Percentiles rank a stretch among this genome's conserved stretches.
Conservation (phyloP, 2,329 filamentous ascomycete genomes). For the Zymoseptoria pseudotritici region DNA sequence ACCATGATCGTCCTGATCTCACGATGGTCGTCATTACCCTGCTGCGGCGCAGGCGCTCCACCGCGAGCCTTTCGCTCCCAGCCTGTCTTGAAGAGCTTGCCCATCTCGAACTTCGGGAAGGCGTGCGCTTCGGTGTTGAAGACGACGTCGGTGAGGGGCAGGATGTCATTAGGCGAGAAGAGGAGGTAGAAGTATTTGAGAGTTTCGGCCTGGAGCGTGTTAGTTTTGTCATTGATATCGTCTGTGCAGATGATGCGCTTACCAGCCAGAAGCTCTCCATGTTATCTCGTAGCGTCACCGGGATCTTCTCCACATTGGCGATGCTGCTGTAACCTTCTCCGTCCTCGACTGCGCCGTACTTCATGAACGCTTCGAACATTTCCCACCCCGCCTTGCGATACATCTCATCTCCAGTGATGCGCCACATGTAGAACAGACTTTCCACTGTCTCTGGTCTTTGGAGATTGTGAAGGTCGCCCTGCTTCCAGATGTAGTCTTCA, state of each 20-base stretch:
- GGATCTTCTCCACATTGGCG: slow-evolving; percentile 63
- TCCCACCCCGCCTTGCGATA: slow-evolving; percentile 98
- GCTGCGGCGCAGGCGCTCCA: background rate
- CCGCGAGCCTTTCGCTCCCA: slow-evolving; percentile 59
- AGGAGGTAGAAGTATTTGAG: slow-evolving; percentile 96
- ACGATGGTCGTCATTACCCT: slow-evolving; percentile 5
- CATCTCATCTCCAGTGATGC: slow-evolving; percentile 80
- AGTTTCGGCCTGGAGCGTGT: slow-evolving; percentile 65
- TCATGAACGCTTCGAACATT: slow-evolving; percentile 89
- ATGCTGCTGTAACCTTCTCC: slow-evolving; percentile 77
- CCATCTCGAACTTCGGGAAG: slow-evolving; percentile 78
- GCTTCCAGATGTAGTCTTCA: slow-evolving; percentile 70
- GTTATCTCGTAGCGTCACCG: slow-evolving; percentile 68
- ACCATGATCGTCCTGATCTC: slow-evolving; percentile 16
- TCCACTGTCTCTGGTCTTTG: slow-evolving; percentile 97
- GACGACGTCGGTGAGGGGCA: slow-evolving; percentile 80
- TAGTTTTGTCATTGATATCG: background rate
- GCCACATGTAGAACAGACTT: slow-evolving; percentile 96
- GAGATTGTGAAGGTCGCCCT: slow-evolving; percentile 82
- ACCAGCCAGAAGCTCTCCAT: slow-evolving; percentile 99
- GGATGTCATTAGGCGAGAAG: slow-evolving; percentile 73
- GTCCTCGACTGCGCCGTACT: slow-evolving; percentile 72
- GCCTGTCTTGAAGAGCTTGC: slow-evolving; percentile 67
- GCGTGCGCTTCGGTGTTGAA: slow-evolving; percentile 95
- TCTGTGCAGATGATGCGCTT: slow-evolving; percentile 31